Percentiles rank a stretch among this genome's conserved stretches.
phyloP scores from a whole-genome alignment of 345 rosid genomes.

The Melaleuca quinquenervia region DNA sequence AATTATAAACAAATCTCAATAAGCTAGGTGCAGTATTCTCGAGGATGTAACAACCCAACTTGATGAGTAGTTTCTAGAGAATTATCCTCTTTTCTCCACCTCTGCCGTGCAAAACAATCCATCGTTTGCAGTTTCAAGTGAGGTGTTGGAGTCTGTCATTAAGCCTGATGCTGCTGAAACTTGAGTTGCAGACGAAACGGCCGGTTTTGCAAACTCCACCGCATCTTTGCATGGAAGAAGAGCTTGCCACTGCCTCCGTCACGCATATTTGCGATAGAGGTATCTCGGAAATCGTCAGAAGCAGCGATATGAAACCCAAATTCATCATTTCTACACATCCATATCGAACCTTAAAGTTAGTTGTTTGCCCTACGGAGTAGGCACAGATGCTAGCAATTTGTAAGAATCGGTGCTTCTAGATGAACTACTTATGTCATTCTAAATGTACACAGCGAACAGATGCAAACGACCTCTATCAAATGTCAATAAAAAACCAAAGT shows the following conservation, averaged over 20 bases:
- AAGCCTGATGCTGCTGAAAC: neutral
- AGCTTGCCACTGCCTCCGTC: slow-evolving; percentile 4
- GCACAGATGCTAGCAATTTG: neutral
- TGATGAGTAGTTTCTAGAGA: neutral
- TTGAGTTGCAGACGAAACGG: neutral
- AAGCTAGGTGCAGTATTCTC: neutral
- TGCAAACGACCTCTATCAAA: neutral
- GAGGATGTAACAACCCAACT: neutral
- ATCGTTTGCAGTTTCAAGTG: neutral
- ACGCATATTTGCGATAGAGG: slow-evolving; percentile 13
- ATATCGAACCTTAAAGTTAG: neutral
- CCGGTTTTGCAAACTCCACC: neutral
- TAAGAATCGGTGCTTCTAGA: neutral
- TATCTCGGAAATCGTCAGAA: slow-evolving; percentile 11
- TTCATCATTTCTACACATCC: slow-evolving; percentile 13
- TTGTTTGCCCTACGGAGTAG: neutral
- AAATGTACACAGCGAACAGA: neutral
- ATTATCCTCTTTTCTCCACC: neutral
- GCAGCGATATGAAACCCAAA: slow-evolving; percentile 18
- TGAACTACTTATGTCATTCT: neutral
- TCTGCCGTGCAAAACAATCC: neutral
- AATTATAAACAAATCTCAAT: neutral
- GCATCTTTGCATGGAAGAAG: neutral
- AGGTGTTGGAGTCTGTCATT: neutral
- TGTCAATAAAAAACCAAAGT: neutral